These are phyloP conservation scores for Xylariaceae sp. DNA, from an alignment of 2,329 filamentous ascomycete genomes.

Conservation along the genomic window DNA sequence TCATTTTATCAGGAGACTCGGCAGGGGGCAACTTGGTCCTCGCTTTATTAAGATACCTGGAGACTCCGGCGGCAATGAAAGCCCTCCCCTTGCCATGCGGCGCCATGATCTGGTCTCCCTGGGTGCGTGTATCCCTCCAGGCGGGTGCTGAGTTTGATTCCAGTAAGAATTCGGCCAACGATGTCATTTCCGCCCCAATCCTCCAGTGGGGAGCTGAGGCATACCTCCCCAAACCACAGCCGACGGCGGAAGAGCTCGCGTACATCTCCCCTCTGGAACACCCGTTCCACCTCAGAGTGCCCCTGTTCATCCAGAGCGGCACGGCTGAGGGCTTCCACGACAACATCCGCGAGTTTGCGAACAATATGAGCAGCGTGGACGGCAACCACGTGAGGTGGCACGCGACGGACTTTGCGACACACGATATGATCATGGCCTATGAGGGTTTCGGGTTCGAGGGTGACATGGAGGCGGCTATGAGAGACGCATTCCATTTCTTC, in stretches of 20 bases:
- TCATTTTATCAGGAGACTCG: conserved; percentile 20
- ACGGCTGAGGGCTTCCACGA: conserved; percentile 10
- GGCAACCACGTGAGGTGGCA: conserved; percentile 10
- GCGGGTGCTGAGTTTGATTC: conserved; percentile 17
- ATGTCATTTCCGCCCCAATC: conserved; percentile 2
- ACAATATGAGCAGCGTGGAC: conserved; percentile 16
- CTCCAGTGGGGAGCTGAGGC: conserved; percentile 25
- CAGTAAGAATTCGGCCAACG: background rate
- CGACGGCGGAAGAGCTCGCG: conserved; percentile 15
- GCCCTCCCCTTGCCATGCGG: conserved; percentile 19
- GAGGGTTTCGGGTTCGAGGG: background rate
- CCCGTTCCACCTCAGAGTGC: conserved; percentile 16
- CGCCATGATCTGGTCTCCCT: conserved; percentile 28
- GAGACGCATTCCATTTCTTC: conserved; percentile 1
- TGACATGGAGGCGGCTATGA: background rate
- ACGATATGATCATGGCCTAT: conserved; percentile 18
- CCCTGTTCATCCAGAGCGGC: conserved; percentile 19
- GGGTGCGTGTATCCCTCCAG: conserved; percentile 24
- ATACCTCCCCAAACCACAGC: conserved; percentile 15
- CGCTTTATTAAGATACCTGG: conserved; percentile 18
- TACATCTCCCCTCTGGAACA: conserved; percentile 28
- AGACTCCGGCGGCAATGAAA: conserved; percentile 8
- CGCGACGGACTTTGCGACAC: conserved; percentile 8
- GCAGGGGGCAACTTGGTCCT: conserved; percentile 23
- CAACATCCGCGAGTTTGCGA: conserved; percentile 19